phyloP scores from a whole-genome alignment of 768 basidiomycete genomes.

The Suillus brevipes region DNA sequence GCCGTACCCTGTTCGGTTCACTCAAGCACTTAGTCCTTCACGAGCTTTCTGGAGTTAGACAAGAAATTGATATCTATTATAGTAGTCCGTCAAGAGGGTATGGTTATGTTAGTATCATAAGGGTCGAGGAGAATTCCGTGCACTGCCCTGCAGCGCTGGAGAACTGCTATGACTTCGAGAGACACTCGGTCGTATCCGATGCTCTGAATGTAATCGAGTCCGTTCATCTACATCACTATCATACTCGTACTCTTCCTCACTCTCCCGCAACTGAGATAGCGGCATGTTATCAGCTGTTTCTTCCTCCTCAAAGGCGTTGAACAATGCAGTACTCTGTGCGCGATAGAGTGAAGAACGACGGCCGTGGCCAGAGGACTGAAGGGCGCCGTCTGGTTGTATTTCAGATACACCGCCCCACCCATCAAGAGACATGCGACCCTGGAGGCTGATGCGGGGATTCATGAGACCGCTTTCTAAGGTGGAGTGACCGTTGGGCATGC shows the following conservation, averaged over 20 bases:
- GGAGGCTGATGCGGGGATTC: constrained; percentile 78
- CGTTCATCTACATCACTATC: constrained; percentile 50
- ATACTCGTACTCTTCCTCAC: constrained; percentile 53
- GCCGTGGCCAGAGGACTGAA: constrained; percentile 48
- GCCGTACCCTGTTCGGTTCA: constrained; percentile 10
- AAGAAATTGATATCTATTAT: constrained; percentile 23
- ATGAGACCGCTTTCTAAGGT: constrained; percentile 66
- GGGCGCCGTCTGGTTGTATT: constrained; percentile 26
- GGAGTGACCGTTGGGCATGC: constrained; percentile 45
- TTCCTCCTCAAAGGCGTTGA: constrained; percentile 71
- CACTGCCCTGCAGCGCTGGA: constrained; percentile 39
- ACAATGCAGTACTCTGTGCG: constrained; percentile 64
- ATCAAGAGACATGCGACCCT: constrained; percentile 80
- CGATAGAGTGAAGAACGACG: constrained; percentile 68
- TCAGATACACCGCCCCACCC: constrained; percentile 55
- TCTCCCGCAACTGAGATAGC: constrained; percentile 64
- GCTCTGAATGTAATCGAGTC: constrained; percentile 33
- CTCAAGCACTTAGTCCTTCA: not conserved
- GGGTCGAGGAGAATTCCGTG: constrained; percentile 20
- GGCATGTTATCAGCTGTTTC: constrained; percentile 50
- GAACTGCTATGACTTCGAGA: constrained; percentile 59
- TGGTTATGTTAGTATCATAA: constrained; percentile 16
- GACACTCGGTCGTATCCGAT: constrained; percentile 29
- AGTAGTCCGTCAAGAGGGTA: constrained; percentile 26
- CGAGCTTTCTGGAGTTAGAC: not conserved